Percentiles rank a stretch among this genome's conserved stretches.
Evolutionary conservation across 2,329 filamentous ascomycete genomes (phyloP).

Genomic region (Ophiostoma piceae): DNA sequence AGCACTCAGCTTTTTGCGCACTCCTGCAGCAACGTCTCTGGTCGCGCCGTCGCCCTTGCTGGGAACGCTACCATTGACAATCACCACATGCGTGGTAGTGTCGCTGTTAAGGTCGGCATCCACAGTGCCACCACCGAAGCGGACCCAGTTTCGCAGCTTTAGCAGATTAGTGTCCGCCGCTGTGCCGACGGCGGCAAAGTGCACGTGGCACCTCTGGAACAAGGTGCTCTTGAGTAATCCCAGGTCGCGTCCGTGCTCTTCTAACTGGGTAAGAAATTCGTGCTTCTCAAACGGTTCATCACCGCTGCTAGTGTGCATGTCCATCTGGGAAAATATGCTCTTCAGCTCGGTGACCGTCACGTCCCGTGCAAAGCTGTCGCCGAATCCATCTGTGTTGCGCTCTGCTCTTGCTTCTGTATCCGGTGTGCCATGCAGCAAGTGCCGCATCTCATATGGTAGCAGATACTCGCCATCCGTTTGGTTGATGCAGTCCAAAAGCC

Average conservation of each 20-base stretch:
- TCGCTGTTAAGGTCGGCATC: slow-evolving; percentile 46
- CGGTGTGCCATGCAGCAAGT: slow-evolving; percentile 66
- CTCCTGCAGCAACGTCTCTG: slow-evolving; percentile 38
- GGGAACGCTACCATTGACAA: slow-evolving; percentile 39
- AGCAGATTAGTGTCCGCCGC: background rate
- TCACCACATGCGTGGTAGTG: slow-evolving; percentile 66
- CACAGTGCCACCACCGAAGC: slow-evolving; percentile 64
- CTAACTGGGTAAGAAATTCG: slow-evolving; percentile 51
- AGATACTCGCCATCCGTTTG: slow-evolving; percentile 53
- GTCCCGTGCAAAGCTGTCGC: slow-evolving; percentile 78
- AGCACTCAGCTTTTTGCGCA: slow-evolving; percentile 44
- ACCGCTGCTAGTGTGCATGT: slow-evolving; percentile 24
- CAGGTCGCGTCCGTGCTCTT: slow-evolving; percentile 50
- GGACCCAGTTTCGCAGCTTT: slow-evolving; percentile 49
- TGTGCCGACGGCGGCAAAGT: slow-evolving; percentile 34
- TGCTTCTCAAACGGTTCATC: slow-evolving; percentile 38
- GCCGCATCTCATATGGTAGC: slow-evolving; percentile 55
- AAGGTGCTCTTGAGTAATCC: slow-evolving; percentile 48
- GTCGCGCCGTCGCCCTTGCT: slow-evolving; percentile 36
- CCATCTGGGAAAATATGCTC: slow-evolving; percentile 38
- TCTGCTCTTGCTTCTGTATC: slow-evolving; percentile 50
- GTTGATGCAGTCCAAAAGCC: slow-evolving; percentile 77
- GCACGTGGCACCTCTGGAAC: slow-evolving; percentile 45
- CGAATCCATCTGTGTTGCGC: slow-evolving; percentile 66
- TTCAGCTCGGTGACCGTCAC: slow-evolving; percentile 34